Conservation (phyloP, 2,329 filamentous ascomycete species). For the Clonostachys rosea region DNA sequence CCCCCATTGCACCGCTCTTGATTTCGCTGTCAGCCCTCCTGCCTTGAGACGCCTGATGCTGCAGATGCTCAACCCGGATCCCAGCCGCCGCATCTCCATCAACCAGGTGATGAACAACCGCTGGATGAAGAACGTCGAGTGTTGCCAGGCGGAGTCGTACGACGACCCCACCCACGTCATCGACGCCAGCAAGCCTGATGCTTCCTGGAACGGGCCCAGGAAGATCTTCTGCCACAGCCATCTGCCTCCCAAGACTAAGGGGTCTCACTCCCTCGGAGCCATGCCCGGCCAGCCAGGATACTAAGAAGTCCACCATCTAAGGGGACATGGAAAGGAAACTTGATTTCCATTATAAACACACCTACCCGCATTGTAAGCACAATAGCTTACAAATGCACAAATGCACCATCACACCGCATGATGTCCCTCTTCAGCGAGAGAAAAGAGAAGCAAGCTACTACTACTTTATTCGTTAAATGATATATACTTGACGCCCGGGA, state of each 20-base stretch:
- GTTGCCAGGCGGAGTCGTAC: constrained; percentile 70
- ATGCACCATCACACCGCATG: background rate
- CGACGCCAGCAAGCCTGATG: constrained; percentile 55
- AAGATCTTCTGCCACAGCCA: constrained; percentile 58
- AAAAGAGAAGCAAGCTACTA: no score
- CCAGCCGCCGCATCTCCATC: constrained; percentile 65
- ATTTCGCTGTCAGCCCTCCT: constrained; percentile 60
- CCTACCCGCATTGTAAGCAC: background rate
- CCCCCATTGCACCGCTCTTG: constrained; percentile 61
- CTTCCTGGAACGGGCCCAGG: constrained; percentile 30
- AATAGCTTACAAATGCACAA: background rate
- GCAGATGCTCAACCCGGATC: constrained; percentile 79
- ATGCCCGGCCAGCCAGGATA: constrained; percentile 54
- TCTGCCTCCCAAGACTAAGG: constrained; percentile 39
- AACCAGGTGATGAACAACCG: constrained; percentile 63
- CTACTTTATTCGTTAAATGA: no score
- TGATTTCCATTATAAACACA: no score
- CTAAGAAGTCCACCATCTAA: constrained; percentile 16
- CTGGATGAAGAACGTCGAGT: constrained; percentile 73
- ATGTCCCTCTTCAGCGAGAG: background rate
- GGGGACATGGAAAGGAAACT: background rate
- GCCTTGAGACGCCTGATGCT: constrained; percentile 67
- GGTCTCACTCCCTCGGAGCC: constrained; percentile 44
- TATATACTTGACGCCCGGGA: no score
- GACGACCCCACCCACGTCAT: constrained; percentile 58